These are phyloP conservation scores for Botrytis deweyae DNA, from an alignment of 2,329 filamentous ascomycete genomes.

Conservation along the genomic window DNA sequence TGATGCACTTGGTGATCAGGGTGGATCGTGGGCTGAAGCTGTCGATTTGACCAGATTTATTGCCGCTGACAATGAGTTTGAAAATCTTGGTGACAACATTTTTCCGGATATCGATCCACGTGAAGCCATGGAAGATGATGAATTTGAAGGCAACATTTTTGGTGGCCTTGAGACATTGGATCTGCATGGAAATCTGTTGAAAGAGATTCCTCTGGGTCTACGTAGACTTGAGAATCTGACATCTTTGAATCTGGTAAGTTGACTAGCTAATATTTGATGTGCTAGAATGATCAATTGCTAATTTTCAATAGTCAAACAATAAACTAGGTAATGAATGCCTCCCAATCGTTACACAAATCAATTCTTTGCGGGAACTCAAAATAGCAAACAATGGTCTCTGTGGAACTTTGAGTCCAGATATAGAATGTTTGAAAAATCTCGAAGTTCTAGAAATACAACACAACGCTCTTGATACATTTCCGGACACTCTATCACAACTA, in stretches of 20 bases:
- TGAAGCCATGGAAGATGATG: conserved; percentile 58
- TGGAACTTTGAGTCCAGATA: conserved; percentile 62
- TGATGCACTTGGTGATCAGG: conserved; percentile 61
- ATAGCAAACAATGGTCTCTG: conserved; percentile 75
- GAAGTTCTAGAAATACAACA: conserved; percentile 79
- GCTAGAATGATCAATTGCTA: conserved; percentile 14
- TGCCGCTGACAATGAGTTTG: conserved; percentile 86
- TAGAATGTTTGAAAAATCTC: conserved; percentile 65
- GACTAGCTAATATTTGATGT: neutral
- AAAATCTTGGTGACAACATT: conserved; percentile 66
- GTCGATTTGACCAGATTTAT: conserved; percentile 83
- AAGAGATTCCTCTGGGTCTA: conserved; percentile 71
- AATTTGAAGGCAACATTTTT: conserved; percentile 73
- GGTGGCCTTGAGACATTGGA: conserved; percentile 78
- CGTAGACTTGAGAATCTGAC: conserved; percentile 72
- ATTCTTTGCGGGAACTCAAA: conserved; percentile 73
- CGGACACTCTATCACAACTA: conserved; percentile 65
- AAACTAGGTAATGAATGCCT: conserved; percentile 71
- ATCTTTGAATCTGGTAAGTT: conserved; percentile 73
- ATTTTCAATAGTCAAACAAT: conserved; percentile 66
- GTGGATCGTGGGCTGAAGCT: conserved; percentile 82
- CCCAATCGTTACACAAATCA: conserved; percentile 71
- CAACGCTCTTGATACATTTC: conserved; percentile 74
- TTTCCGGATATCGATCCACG: conserved; percentile 72
- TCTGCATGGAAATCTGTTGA: conserved; percentile 79